Conservation (phyloP, 345 rosid species). For the Rhodamnia rubescens region DNA sequence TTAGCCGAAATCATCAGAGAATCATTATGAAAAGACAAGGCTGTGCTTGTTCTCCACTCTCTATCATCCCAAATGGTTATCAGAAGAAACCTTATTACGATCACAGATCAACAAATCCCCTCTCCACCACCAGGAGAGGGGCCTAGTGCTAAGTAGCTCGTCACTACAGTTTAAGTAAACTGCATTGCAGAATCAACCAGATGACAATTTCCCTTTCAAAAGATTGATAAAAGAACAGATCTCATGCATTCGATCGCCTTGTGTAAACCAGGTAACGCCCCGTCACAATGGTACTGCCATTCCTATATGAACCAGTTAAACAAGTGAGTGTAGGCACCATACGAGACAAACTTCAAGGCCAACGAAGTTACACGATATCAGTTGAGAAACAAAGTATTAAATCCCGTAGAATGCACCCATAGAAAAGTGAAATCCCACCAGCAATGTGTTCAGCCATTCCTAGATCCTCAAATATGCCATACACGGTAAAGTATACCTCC, state of each 20-base stretch:
- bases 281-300: slow-evolving; percentile 87
- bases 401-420: neutral
- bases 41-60: neutral
- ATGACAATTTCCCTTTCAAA: slow-evolving; percentile 13
- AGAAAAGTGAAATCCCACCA: neutral
- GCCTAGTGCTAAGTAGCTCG: neutral
- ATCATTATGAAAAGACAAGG: neutral
- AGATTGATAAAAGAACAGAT: neutral
- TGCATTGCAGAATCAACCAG: neutral
- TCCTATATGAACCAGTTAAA: slow-evolving; percentile 47
- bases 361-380: neutral
- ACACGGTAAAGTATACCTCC: neutral
- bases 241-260: slow-evolving; percentile 12
- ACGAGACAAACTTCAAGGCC: neutral
- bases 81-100: neutral
- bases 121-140: neutral
- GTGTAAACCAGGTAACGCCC: slow-evolving; percentile 20
- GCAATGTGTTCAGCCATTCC: neutral
- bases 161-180: slow-evolving; percentile 1
- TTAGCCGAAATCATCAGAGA: neutral
- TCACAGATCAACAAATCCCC: neutral
- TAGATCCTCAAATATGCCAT: neutral
- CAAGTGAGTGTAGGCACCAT: slow-evolving; percentile 10
- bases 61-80: neutral
- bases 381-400: neutral